Conservation (phyloP, 345 rosid species). For the Acer yangbiense region DNA sequence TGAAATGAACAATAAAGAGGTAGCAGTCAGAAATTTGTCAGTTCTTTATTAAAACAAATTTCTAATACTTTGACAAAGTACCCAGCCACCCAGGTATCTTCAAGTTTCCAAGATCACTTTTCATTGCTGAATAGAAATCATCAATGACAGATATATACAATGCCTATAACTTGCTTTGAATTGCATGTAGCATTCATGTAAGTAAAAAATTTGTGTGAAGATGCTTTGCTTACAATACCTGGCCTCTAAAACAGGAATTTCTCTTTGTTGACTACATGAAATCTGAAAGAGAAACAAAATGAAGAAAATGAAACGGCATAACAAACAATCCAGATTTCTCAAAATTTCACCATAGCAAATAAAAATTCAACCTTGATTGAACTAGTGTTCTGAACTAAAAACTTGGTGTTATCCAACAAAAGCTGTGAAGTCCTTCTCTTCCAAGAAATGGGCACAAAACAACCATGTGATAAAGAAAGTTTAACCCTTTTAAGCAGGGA, state of each 20-base stretch:
- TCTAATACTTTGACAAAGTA: neutral
- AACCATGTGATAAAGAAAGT: constrained; percentile 34
- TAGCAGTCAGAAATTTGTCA: too few species aligned
- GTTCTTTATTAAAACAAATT: neutral
- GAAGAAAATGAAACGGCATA: neutral
- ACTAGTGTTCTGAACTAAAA: constrained; percentile 14
- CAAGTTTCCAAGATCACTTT: neutral
- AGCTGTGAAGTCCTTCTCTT: constrained; percentile 29
- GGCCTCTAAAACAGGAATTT: constrained; percentile 51
- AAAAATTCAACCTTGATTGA: constrained; percentile 30
- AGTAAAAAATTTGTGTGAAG: neutral
- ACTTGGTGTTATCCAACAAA: constrained; percentile 6
- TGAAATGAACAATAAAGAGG: neutral
- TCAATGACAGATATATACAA: neutral
- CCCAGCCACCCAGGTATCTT: neutral
- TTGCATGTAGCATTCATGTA: neutral
- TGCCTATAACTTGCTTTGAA: neutral
- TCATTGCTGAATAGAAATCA: neutral
- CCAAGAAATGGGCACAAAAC: constrained; percentile 31
- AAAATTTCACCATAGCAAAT: constrained; percentile 13
- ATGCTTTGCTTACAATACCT: constrained; percentile 41
- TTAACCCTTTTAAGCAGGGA: constrained; percentile 33
- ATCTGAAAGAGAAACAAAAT: constrained; percentile 38
- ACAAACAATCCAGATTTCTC: neutral
- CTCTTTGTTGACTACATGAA: constrained; percentile 55